Conservation (phyloP, 345 rosid species). For the Psidium guajava region DNA sequence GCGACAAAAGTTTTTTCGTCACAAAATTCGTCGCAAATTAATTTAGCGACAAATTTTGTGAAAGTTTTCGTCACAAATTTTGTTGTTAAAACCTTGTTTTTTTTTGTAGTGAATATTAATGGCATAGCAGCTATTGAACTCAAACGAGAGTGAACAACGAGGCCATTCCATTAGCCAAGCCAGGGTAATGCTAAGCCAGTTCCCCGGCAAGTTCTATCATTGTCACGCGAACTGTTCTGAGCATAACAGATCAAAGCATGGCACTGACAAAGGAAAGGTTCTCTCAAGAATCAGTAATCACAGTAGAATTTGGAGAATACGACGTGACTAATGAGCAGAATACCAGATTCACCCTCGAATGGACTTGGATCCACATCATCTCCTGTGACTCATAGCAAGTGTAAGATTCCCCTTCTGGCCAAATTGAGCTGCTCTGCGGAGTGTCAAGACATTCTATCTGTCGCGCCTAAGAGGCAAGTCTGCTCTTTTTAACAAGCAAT, state of each 20-base stretch:
- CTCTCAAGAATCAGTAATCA: background rate
- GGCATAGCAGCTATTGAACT: background rate
- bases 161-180: background rate
- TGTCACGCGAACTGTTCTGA: background rate
- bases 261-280: background rate
- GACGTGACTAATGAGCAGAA: background rate
- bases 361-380: background rate
- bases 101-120: background rate
- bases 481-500: background rate
- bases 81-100: too few species aligned
- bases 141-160: background rate
- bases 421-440: background rate
- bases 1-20: too few species aligned
- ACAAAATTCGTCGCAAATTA: too few species aligned
- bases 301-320: background rate
- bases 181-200: background rate
- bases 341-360: background rate
- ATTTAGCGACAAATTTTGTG: too few species aligned
- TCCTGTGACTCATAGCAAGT: background rate
- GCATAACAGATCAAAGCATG: background rate
- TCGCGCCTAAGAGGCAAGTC: background rate
- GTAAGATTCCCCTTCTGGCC: background rate
- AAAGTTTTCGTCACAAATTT: too few species aligned
- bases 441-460: background rate
- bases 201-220: background rate